Conservation (phyloP, 2,329 filamentous ascomycete species). For the Exophiala oligosperma region DNA sequence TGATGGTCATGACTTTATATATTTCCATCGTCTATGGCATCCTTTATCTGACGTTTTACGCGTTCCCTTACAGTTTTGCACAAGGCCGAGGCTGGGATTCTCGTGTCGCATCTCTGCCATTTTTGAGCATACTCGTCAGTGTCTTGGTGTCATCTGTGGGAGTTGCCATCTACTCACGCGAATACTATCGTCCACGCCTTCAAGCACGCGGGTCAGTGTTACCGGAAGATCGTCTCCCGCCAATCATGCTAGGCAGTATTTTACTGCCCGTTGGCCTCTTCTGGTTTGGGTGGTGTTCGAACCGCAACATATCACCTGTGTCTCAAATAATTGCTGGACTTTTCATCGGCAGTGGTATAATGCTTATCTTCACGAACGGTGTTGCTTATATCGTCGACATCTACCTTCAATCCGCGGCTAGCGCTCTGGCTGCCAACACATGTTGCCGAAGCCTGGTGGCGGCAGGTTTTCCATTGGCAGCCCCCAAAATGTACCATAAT, state of each 20-base stretch:
- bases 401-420: constrained; percentile 24
- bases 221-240: constrained; percentile 63
- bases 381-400: constrained; percentile 35
- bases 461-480: constrained; percentile 27
- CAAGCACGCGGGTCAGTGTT: constrained; percentile 70
- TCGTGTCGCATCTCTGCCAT: constrained; percentile 72
- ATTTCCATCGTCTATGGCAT: constrained; percentile 79
- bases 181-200: constrained; percentile 67
- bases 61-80: constrained; percentile 80
- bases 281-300: constrained; percentile 61
- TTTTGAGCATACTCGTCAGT: constrained; percentile 67
- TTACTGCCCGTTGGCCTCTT: constrained; percentile 55
- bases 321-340: constrained; percentile 74
- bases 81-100: constrained; percentile 73
- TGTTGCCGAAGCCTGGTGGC: constrained; percentile 22
- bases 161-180: constrained; percentile 66
- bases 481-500: constrained; percentile 38
- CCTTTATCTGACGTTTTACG: constrained; percentile 87
- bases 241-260: constrained; percentile 55
- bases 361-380: constrained; percentile 67
- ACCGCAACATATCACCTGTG: constrained; percentile 63
- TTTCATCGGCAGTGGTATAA: constrained; percentile 76
- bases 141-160: constrained; percentile 59
- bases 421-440: constrained; percentile 26
- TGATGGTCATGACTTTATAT: constrained; percentile 72